Evolutionary conservation across 2,329 filamentous ascomycete genomes (phyloP).

Genomic region (Colletotrichum graminicola): DNA sequence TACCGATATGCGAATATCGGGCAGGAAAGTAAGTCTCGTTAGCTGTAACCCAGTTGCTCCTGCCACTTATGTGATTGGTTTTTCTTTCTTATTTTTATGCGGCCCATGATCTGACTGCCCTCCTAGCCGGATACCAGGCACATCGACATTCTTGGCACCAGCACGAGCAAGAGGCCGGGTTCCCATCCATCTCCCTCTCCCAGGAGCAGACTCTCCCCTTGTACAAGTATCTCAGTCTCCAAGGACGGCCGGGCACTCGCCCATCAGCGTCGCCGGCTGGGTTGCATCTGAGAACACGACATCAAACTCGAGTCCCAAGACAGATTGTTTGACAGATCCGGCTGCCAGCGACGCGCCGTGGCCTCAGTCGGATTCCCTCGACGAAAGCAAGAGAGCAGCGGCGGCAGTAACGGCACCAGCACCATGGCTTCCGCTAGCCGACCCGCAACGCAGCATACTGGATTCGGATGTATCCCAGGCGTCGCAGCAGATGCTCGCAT

Average conservation of each 20-base stretch:
- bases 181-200: slow-evolving; percentile 13
- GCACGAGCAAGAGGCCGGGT: slow-evolving; percentile 22
- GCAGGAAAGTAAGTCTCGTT: slow-evolving; percentile 45
- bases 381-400: not conserved
- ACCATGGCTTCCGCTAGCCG: slow-evolving; percentile 4
- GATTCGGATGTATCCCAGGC: slow-evolving; percentile 48
- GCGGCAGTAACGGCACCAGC: not conserved
- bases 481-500: slow-evolving; percentile 47
- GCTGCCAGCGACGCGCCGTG: not conserved
- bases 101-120: slow-evolving; percentile 2
- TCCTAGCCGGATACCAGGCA: slow-evolving; percentile 34
- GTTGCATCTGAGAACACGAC: not conserved
- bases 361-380: not conserved
- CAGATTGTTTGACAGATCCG: not conserved
- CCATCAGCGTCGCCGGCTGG: not conserved
- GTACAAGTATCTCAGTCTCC: slow-evolving; percentile 39
- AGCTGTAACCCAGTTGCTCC: no score
- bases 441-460: slow-evolving; percentile 40
- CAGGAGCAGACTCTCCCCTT: slow-evolving; percentile 42
- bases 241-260: not conserved
- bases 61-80: not conserved
- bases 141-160: slow-evolving; percentile 31
- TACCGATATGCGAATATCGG: slow-evolving; percentile 63
- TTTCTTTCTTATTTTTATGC: not conserved
- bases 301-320: not conserved